Conservation (phyloP, 2,329 filamentous ascomycete genomes). For the Stagonosporopsis chrysanthemi region DNA sequence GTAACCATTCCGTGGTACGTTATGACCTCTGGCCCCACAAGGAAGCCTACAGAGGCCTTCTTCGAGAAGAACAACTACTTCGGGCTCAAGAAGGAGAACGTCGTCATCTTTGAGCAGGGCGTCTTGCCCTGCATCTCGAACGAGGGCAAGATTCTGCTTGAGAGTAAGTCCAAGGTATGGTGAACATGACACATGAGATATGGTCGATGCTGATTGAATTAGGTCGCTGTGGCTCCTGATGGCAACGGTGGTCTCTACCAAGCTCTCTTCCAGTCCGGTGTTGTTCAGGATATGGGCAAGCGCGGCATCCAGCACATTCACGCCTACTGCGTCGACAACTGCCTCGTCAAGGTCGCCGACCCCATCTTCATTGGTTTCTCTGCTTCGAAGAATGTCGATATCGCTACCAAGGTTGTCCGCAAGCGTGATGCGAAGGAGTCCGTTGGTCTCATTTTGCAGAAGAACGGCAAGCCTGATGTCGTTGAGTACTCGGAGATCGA, state of each 20-base stretch:
- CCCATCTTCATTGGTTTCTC: slow-evolving; percentile 95
- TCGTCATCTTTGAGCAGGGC: slow-evolving; percentile 95
- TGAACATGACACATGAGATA: background rate
- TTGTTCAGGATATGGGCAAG: slow-evolving; percentile 85
- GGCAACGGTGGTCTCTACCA: slow-evolving; percentile 98
- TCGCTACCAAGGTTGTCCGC: slow-evolving; percentile 98
- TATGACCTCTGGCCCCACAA: slow-evolving; percentile 97
- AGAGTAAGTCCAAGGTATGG: slow-evolving; percentile 79
- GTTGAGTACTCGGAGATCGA: slow-evolving; percentile 99
- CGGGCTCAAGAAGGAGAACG: slow-evolving; percentile 83
- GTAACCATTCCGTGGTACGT: slow-evolving; percentile 93
- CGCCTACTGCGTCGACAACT: slow-evolving; percentile 98
- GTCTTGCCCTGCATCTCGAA: slow-evolving; percentile 97
- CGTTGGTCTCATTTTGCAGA: slow-evolving; percentile 90
- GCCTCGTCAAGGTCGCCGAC: slow-evolving; percentile 97
- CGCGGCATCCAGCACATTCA: slow-evolving; percentile 95
- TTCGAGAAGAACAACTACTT: slow-evolving; percentile 92
- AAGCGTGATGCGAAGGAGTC: slow-evolving; percentile 97
- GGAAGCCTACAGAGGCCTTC: slow-evolving; percentile 89
- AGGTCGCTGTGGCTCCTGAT: slow-evolving; percentile 91
- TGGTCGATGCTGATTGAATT: slow-evolving; percentile 24
- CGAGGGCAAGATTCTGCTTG: slow-evolving; percentile 94
- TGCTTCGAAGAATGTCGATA: slow-evolving; percentile 86
- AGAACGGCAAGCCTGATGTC: slow-evolving; percentile 95
- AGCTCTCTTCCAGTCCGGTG: slow-evolving; percentile 80